Conservation (phyloP, 176 grass and related monocot species). For the barley (Hordeum vulgare) region DNA sequence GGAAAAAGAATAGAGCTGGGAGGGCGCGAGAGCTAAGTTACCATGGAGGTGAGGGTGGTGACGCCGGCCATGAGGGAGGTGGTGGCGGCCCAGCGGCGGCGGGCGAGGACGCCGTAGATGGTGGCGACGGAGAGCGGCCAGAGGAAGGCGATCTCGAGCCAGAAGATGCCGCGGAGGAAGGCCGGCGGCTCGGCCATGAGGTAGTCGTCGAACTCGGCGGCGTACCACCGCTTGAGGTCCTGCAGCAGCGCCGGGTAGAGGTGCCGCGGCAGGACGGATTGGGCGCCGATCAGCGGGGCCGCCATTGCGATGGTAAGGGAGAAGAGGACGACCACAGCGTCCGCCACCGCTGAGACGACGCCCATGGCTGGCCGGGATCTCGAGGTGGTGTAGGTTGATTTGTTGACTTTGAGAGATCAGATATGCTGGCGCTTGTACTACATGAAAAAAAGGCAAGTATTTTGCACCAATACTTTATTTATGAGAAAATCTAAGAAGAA, state of each 20-base stretch:
- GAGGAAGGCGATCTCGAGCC: conserved; percentile 48
- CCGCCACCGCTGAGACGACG: neutral
- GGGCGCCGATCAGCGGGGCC: conserved; percentile 51
- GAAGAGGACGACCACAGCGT: conserved; percentile 37
- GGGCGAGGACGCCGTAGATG: conserved; percentile 45
- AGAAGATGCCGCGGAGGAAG: conserved; percentile 56
- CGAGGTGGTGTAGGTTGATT: neutral
- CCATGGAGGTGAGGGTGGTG: conserved; percentile 47
- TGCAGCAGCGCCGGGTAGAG: conserved; percentile 43
- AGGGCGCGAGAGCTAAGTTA: neutral
- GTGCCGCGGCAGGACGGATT: conserved; percentile 25
- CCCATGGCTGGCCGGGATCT: conserved; percentile 25
- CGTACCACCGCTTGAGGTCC: conserved; percentile 43
- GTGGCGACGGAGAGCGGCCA: conserved; percentile 51
- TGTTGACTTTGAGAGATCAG: no score
- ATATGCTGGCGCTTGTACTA: no score
- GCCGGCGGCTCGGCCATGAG: conserved; percentile 37
- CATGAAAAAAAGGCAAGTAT: no score
- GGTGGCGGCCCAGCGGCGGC: conserved; percentile 27
- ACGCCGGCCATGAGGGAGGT: conserved; percentile 67
- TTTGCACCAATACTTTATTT: no score
- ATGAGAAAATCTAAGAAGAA: no score
- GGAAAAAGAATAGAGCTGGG: neutral
- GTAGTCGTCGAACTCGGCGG: conserved; percentile 42
- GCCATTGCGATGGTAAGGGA: conserved; percentile 29